Evolutionary conservation across 257 asterid species (phyloP), one percentile per base, ranked within the genome.

Genomic region (Solanum virginianum): DNA sequence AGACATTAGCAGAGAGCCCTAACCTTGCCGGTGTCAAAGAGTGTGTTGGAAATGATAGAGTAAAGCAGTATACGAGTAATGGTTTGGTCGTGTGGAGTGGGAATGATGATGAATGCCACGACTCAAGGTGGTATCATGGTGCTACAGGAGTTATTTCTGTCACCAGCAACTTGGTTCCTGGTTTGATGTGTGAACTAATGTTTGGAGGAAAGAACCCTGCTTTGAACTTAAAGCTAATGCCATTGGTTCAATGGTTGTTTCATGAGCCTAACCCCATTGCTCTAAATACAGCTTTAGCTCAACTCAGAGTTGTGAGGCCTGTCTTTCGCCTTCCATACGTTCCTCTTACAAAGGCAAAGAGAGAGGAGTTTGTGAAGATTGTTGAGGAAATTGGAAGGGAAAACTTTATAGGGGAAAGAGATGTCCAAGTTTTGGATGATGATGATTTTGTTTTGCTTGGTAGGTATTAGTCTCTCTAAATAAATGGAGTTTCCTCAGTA

Each of bases 11-110:
- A 7, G 55, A 59, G 80, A 94, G 91, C 81, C 90, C 92, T 55
- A 93, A 94, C 89, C 87, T 95, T 84, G 97, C 99, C 0, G 98
- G 98, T 55, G 92, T 95, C 77, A 94, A 94, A 89, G 98, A 95
- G 70, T 95, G 98, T 36, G 94, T 92, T 1, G 98, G 98, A 62
- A 82, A 92, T 83, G 94, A 90, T 80, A 89, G 98, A 75, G 92
- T 95, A 9, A 88, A 92, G 87, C 87, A 90, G 83, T 93, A 94
- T 47, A 91, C 96, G 5, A 88, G 93, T 24, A 86, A 79, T 4
- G 98, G 94, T 20, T 63, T 93, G 6, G 94, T 91, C 0, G 97
- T 90, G 12, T 95, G 99, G 99, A 95, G 98, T 68, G 98, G 97
- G 60, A 94, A 95, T 55, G 97, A 95, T 24, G 97, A 95, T 54